phyloP scores from a whole-genome alignment of 129 eudicot genomes.

The Smallanthus sonchifolius region DNA sequence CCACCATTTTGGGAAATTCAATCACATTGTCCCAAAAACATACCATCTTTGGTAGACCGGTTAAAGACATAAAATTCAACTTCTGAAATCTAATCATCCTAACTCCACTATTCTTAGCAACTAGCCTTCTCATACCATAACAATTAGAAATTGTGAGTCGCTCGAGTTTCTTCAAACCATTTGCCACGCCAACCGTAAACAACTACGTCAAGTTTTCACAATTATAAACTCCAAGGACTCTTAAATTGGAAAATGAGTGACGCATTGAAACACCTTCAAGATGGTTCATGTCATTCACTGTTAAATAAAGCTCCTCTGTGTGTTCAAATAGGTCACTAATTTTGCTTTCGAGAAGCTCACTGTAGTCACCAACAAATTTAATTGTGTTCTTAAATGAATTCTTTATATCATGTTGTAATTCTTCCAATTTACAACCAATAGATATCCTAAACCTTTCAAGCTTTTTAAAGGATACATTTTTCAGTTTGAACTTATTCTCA shows the following conservation, averaged over 20 bases:
- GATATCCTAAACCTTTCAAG: neutral
- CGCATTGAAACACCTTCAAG: neutral
- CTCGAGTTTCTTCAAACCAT: neutral
- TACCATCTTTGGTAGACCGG: neutral
- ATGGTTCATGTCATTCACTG: neutral
- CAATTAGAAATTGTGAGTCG: neutral
- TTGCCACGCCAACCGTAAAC: neutral
- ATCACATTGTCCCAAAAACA: neutral
- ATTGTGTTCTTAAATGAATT: neutral
- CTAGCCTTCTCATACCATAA: neutral
- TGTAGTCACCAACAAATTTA: neutral
- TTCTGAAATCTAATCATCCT: neutral
- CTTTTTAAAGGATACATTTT: neutral
- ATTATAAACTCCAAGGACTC: neutral
- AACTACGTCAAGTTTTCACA: neutral
- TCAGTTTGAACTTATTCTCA: neutral
- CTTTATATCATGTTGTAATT: neutral
- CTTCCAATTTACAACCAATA: neutral
- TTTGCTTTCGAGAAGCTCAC: neutral
- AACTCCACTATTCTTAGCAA: neutral
- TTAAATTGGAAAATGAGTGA: neutral
- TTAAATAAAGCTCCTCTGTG: neutral
- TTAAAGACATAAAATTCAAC: neutral
- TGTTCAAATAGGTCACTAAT: neutral
- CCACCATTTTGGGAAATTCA: neutral